Percentiles rank a stretch among this genome's conserved stretches.
Evolutionary conservation across 306 rosid species (phyloP).

Genomic region (Trifolium subterraneum): DNA sequence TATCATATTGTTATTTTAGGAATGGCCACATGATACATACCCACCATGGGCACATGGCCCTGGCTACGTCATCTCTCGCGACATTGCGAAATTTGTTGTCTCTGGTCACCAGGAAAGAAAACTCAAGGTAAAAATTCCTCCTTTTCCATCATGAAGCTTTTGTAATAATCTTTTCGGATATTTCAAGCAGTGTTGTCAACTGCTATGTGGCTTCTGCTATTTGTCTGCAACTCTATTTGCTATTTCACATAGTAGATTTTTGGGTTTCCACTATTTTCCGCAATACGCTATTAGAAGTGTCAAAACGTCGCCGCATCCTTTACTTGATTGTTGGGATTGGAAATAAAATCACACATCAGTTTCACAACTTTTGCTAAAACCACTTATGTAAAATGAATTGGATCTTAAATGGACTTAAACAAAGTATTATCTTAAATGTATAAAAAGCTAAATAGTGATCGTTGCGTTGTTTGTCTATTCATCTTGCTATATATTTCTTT

Average conservation of each 20-base stretch:
- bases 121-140: constrained; percentile 61
- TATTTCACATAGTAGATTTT: no score
- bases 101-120: constrained; percentile 68
- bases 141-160: neutral
- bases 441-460: constrained; percentile 2
- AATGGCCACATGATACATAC: constrained; percentile 82
- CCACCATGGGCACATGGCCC: constrained; percentile 99
- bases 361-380: neutral
- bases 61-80: constrained; percentile 86
- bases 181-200: neutral
- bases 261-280: no score
- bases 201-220: no score
- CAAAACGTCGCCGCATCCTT: no score
- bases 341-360: constrained; percentile 1
- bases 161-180: constrained; percentile 22
- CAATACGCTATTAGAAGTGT: no score
- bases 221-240: no score
- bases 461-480: constrained; percentile 18
- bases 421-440: constrained; percentile 4
- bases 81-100: constrained; percentile 77
- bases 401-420: constrained; percentile 23
- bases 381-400: constrained; percentile 11
- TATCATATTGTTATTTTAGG: constrained; percentile 51
- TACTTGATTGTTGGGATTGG: constrained; percentile 12
- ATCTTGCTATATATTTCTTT: neutral